Conservation (phyloP, 768 basidiomycete species). For the Termitomyces sp. region DNA sequence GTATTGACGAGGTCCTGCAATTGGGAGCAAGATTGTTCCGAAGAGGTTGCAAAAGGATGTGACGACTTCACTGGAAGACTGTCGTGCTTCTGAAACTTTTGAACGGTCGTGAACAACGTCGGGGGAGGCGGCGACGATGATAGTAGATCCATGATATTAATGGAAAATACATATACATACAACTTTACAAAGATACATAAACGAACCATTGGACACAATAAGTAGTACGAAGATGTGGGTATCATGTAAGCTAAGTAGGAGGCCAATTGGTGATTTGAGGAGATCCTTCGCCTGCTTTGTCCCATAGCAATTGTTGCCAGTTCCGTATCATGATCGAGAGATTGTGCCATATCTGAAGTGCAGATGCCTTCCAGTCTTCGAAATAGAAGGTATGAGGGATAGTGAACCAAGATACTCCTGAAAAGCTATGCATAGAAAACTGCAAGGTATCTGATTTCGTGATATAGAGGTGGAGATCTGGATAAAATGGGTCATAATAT, state of each 20-base stretch:
- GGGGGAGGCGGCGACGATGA: slow-evolving; percentile 20
- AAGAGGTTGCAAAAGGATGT: slow-evolving; percentile 41
- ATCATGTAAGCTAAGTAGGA: slow-evolving; percentile 23
- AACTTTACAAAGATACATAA: not conserved
- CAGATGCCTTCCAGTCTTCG: slow-evolving; percentile 35
- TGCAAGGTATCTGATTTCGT: slow-evolving; percentile 37
- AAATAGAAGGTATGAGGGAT: slow-evolving; percentile 31
- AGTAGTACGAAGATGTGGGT: slow-evolving; percentile 1
- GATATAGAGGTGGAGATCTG: slow-evolving; percentile 57
- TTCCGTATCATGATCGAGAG: slow-evolving; percentile 26
- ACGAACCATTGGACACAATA: not conserved
- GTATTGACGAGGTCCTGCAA: slow-evolving; percentile 49
- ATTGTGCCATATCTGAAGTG: slow-evolving; percentile 32
- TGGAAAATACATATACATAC: slow-evolving; percentile 1
- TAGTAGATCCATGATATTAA: slow-evolving; percentile 15
- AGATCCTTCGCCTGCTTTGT: slow-evolving; percentile 31
- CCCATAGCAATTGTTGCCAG: slow-evolving; percentile 39
- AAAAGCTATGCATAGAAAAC: slow-evolving; percentile 27
- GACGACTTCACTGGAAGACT: slow-evolving; percentile 28
- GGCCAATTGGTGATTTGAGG: slow-evolving; percentile 29
- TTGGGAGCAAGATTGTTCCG: slow-evolving; percentile 35
- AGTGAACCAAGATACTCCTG: slow-evolving; percentile 25
- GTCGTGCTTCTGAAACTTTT: slow-evolving; percentile 34
- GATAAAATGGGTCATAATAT: slow-evolving; percentile 76
- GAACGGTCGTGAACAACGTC: slow-evolving; percentile 39